Evolutionary conservation across 495 filamentous ascomycete genomes (phyloP).

Genomic region (Hypoxylon crocopeplum): DNA sequence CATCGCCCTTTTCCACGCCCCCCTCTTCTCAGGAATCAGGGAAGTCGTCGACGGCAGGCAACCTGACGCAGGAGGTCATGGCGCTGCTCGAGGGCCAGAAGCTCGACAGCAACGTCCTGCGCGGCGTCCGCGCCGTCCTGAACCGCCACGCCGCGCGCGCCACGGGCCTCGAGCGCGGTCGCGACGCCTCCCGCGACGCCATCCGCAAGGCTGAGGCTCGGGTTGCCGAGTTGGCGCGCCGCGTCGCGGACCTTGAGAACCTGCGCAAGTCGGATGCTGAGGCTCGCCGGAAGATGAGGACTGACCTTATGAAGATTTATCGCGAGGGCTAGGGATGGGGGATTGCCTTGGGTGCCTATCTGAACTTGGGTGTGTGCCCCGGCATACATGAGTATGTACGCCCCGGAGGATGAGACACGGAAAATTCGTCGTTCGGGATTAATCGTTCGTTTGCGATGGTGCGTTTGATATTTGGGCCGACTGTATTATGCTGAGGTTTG

Average conservation of each 20-base stretch:
- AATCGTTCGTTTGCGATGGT: too few relatives aligned
- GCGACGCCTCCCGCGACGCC: constrained; percentile 67
- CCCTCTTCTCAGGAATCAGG: constrained; percentile 7
- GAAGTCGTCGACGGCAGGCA: too few relatives aligned
- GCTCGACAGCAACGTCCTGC: constrained; percentile 49
- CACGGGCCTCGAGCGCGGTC: constrained; percentile 63
- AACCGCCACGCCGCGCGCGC: constrained; percentile 62
- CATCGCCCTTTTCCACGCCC: neutral
- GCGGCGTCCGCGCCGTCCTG: constrained; percentile 56
- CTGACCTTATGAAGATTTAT: constrained; percentile 30
- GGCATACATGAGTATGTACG: too few relatives aligned
- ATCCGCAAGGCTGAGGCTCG: constrained; percentile 68
- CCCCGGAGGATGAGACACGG: too few relatives aligned
- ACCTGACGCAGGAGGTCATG: constrained; percentile 60
- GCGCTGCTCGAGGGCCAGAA: constrained; percentile 56
- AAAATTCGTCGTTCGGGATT: too few relatives aligned
- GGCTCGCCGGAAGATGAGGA: constrained; percentile 24
- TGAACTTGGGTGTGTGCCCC: too few relatives aligned
- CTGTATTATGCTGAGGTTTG: neutral
- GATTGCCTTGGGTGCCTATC: too few relatives aligned
- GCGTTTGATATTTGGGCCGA: too few relatives aligned
- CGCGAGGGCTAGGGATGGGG: constrained; percentile 9
- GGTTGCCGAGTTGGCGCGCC: constrained; percentile 58
- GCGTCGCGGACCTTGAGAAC: constrained; percentile 57
- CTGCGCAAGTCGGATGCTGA: constrained; percentile 56